phyloP scores from a whole-genome alignment of 192 early-diverging fungal species.

The Coemansia sp. region DNA sequence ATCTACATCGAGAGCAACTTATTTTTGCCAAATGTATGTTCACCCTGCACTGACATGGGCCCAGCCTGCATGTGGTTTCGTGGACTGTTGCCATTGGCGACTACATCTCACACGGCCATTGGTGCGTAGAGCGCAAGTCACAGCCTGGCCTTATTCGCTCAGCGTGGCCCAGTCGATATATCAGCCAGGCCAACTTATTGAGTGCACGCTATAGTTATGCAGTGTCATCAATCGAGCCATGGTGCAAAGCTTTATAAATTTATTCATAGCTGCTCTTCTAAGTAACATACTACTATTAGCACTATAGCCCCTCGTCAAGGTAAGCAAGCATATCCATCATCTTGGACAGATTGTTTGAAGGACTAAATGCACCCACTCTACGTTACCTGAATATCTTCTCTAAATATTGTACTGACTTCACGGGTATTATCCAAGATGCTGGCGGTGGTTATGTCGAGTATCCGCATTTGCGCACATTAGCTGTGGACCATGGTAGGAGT shows the following conservation, averaged over 20 bases:
- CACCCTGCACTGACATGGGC: too few relatives aligned
- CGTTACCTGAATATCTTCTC: not conserved
- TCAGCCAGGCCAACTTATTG: conserved; percentile 92
- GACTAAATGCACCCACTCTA: not conserved
- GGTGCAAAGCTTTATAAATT: conserved; percentile 69
- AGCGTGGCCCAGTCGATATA: conserved; percentile 74
- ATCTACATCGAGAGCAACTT: too few relatives aligned
- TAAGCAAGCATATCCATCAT: not conserved
- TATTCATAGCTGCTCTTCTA: conserved; percentile 46
- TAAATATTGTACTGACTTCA: too few relatives aligned
- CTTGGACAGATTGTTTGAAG: too few relatives aligned
- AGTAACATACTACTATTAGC: not conserved
- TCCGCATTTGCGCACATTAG: not conserved
- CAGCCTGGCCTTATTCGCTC: too few relatives aligned
- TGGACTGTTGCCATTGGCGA: too few relatives aligned
- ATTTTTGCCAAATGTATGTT: too few relatives aligned
- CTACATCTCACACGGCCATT: too few relatives aligned
- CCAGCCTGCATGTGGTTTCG: too few relatives aligned
- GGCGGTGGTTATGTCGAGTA: not conserved
- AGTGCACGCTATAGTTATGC: conserved; percentile 76
- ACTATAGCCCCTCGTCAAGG: not conserved
- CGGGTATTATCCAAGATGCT: not conserved
- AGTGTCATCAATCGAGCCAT: conserved; percentile 88
- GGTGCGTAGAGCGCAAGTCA: too few relatives aligned
- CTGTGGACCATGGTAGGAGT: too few relatives aligned